These are phyloP conservation scores for Trichoderma sp. DNA, from an alignment of 2,329 filamentous ascomycete species.

Conservation along the genomic window DNA sequence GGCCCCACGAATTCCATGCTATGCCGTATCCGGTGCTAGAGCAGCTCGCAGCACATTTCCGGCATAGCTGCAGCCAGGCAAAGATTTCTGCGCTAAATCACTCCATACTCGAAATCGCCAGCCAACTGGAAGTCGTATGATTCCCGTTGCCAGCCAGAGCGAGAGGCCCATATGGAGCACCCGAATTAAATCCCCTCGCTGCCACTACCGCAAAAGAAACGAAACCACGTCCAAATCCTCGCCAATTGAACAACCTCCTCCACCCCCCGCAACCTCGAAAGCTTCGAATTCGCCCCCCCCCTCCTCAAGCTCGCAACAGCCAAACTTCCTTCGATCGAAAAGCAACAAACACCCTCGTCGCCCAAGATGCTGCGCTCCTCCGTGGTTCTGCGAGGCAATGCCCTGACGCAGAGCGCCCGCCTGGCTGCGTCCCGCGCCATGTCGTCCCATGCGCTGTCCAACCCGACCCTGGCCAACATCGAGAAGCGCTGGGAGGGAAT, in stretches of 20 bases:
- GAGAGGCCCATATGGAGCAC: conserved; percentile 16
- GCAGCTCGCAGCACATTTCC: neutral
- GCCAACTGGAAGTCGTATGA: conserved; percentile 24
- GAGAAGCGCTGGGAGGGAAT: conserved; percentile 99
- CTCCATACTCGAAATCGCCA: conserved; percentile 15
- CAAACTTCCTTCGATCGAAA: too few relatives aligned
- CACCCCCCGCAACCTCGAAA: too few relatives aligned
- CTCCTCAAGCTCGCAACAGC: too few relatives aligned
- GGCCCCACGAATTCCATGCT: too few relatives aligned
- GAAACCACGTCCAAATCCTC: conserved; percentile 27
- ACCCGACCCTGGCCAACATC: conserved; percentile 95
- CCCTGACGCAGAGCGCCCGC: conserved; percentile 48
- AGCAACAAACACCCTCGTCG: too few relatives aligned
- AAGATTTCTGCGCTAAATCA: conserved; percentile 21
- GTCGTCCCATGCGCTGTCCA: conserved; percentile 91
- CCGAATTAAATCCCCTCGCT: conserved; percentile 32
- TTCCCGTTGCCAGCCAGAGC: conserved; percentile 7
- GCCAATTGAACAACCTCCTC: conserved; percentile 40
- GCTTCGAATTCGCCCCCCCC: too few relatives aligned
- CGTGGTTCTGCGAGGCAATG: conserved; percentile 55
- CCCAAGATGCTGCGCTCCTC: conserved; percentile 56
- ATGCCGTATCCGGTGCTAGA: too few relatives aligned
- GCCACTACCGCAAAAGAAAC: conserved; percentile 30
- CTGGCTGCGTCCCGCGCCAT: conserved; percentile 55
- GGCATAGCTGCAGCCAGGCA: conserved; percentile 1